Evolutionary conservation across 1,139 yeast species (phyloP), one percentile per base, ranked within the genome.

Genomic region (Candida tetrigidarum): DNA sequence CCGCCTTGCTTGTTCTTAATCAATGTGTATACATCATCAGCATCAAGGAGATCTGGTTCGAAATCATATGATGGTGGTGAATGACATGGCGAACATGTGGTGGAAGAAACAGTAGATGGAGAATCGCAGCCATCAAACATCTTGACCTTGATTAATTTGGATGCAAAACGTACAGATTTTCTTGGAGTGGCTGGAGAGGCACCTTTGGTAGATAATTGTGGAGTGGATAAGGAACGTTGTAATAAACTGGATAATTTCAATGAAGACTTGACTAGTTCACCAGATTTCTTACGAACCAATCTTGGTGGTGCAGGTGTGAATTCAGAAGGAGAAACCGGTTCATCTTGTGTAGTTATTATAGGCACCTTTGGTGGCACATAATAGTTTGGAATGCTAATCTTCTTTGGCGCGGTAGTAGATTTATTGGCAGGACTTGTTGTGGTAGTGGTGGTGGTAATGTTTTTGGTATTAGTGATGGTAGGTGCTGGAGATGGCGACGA

Each of bases 91-190:
- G 72, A 59, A 49, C 58, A 62, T 25, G 64, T 64, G 19, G 56
- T 51, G 11, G 67, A 61, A 10, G 74, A 67, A 2, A 74, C 76
- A 2, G 68, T 57, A 14, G 66, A 57, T 1, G 78, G 78, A 38
- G 71, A 62, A 39, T 70, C 76, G n/a, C 57, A 56, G 2, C 76
- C 77, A 49, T 72, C 69, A 54, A 74, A 74, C 63, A 63, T 65
- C 53, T 69, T 71, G 50, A 73, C 62, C 41, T 70, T 68, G 32
- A 66, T 66, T 43, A 71, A 59, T 30, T 69, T 53, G 22, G 66
- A 52, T 3, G 76, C 76, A 58, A 71, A 71, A 20, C 74, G 53
- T 16, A 71, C 76, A 4, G 67, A 60, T 49, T 71, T 71, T 28
- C 55, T 37, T 19, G 51, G 51, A n/a, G 36, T 27, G 6, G 35